Percentiles rank a stretch among this genome's conserved stretches.
Evolutionary conservation across 2,329 filamentous ascomycete genomes (phyloP).

Genomic region (Calonectria ilicicola): DNA sequence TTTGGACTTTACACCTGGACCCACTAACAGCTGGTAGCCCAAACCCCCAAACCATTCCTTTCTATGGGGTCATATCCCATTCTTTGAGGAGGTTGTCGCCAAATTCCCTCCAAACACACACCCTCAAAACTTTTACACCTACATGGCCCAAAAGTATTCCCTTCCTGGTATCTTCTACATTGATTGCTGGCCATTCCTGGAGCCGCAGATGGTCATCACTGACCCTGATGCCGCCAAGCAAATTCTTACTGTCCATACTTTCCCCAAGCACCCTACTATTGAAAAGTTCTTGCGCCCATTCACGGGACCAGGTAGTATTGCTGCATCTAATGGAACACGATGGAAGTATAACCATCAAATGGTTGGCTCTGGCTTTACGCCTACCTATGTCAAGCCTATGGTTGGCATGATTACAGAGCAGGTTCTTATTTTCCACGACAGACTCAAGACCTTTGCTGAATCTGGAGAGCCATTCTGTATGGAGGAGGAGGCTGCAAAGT

Average conservation of each 20-base stretch:
- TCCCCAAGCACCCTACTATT: neutral
- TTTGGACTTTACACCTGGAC: neutral
- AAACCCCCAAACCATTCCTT: neutral
- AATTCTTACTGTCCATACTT: neutral
- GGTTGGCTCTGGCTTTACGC: conserved; percentile 2
- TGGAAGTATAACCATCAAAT: conserved; percentile 6
- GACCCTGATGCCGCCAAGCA: conserved; percentile 3
- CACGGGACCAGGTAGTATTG: neutral
- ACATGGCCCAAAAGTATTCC: neutral
- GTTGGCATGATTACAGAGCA: neutral
- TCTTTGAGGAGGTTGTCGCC: neutral
- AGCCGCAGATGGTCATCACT: conserved; percentile 2
- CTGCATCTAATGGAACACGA: neutral
- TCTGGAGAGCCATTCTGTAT: neutral
- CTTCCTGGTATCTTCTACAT: conserved; percentile 2
- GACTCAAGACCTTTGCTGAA: neutral
- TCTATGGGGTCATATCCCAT: neutral
- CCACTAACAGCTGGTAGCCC: neutral
- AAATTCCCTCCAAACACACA: neutral
- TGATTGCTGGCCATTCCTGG: conserved; percentile 2
- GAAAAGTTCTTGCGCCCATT: neutral
- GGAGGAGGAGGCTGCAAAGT: conserved; percentile 1
- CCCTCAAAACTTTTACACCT: conserved; percentile 5
- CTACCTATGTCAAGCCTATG: neutral
- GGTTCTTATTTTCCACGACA: neutral